Percentiles rank a stretch among this genome's conserved stretches.
phyloP scores from a whole-genome alignment of 108 stramenopile genomes.

The Nitzschia sp. region DNA sequence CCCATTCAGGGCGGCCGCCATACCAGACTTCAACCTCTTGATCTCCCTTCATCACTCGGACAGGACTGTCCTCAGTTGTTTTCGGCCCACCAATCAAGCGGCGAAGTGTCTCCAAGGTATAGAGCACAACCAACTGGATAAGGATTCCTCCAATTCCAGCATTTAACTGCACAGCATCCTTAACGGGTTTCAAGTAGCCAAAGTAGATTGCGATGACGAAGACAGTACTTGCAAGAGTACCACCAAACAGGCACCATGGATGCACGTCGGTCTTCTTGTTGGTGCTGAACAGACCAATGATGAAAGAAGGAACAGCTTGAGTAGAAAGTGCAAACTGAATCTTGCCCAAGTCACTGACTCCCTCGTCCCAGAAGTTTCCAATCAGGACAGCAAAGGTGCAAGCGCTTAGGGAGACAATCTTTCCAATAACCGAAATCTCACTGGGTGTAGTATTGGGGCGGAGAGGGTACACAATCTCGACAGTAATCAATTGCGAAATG shows the following conservation, averaged over 20 bases:
- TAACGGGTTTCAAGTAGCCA: slow-evolving; percentile 1
- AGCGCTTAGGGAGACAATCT: slow-evolving; percentile 17
- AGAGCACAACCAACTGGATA: slow-evolving; percentile 3
- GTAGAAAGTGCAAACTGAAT: slow-evolving; percentile 20
- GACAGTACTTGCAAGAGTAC: not conserved
- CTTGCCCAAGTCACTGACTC: slow-evolving; percentile 10
- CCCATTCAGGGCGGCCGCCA: slow-evolving; percentile 18
- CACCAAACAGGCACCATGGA: slow-evolving; percentile 6
- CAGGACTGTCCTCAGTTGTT: not conserved
- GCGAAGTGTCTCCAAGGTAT: slow-evolving; percentile 1
- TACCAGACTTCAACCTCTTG: slow-evolving; percentile 5
- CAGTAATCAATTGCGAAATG: slow-evolving; percentile 34
- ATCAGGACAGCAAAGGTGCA: slow-evolving; percentile 9
- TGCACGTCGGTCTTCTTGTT: slow-evolving; percentile 12
- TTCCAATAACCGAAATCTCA: slow-evolving; percentile 17
- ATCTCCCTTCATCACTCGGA: not conserved
- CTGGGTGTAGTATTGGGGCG: not conserved
- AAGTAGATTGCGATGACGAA: slow-evolving; percentile 6
- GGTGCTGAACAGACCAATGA: slow-evolving; percentile 24
- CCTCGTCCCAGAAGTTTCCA: slow-evolving; percentile 19
- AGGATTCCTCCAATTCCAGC: slow-evolving; percentile 7
- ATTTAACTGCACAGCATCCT: slow-evolving; percentile 7
- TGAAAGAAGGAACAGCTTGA: slow-evolving; percentile 22
- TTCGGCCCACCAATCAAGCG: not conserved
- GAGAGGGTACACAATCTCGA: slow-evolving; percentile 34